Evolutionary conservation across 768 basidiomycete species (phyloP).

Genomic region (Boletus huronensis): DNA sequence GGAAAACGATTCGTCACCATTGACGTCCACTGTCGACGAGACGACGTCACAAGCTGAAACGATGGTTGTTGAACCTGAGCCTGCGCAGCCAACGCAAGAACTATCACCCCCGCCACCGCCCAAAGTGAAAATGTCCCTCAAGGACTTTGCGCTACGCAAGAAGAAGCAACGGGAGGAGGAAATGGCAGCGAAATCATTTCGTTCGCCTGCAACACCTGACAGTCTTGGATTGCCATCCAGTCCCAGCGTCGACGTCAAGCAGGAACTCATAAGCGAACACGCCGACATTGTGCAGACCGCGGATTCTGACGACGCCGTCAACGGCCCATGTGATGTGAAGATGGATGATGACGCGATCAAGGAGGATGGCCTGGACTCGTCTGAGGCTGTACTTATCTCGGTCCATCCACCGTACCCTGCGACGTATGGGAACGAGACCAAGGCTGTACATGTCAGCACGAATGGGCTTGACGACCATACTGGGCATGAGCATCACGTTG

Average conservation of each 20-base stretch:
- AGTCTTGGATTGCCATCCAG: constrained; percentile 15
- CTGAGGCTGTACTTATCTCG: too few species aligned
- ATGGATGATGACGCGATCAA: constrained; percentile 6
- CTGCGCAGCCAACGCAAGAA: constrained; percentile 8
- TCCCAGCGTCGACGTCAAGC: constrained; percentile 17
- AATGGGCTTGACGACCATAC: neutral
- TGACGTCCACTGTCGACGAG: constrained; percentile 1
- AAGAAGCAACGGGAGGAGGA: constrained; percentile 51
- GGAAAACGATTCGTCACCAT: neutral
- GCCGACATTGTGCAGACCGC: neutral
- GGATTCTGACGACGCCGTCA: neutral
- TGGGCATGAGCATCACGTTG: neutral
- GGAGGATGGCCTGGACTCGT: neutral
- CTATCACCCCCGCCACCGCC: constrained; percentile 37
- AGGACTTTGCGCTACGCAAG: constrained; percentile 55
- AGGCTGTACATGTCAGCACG: neutral
- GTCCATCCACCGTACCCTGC: too few species aligned
- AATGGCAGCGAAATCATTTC: constrained; percentile 27
- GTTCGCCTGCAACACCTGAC: constrained; percentile 22
- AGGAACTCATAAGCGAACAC: constrained; percentile 13
- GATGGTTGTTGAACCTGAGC: constrained; percentile 5
- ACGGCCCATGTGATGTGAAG: constrained; percentile 11
- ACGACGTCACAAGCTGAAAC: constrained; percentile 5
- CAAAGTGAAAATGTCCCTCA: constrained; percentile 54
- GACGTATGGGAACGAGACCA: too few species aligned